A percentile compares a stretch with the other conserved stretches of the same genome.
These are phyloP conservation scores for Telopea speciosissima DNA, from an alignment of 177 flowering plant species.

Conservation along the genomic window DNA sequence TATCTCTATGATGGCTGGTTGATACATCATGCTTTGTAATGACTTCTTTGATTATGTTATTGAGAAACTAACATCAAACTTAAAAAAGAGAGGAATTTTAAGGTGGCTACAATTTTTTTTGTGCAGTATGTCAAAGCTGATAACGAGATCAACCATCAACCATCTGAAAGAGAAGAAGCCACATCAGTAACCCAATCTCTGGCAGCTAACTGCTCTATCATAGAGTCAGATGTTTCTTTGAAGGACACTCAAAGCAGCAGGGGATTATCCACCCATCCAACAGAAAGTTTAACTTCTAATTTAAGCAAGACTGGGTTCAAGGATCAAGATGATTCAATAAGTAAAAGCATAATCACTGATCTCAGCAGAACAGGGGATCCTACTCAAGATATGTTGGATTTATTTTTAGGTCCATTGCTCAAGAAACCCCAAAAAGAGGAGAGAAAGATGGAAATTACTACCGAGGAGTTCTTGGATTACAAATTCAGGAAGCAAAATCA, in stretches of 20 bases:
- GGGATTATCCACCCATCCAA: conserved; percentile 9
- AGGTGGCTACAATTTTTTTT: conserved; percentile 5
- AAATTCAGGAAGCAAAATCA: conserved; percentile 16
- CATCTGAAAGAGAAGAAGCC: conserved; percentile 8
- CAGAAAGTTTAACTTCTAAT: conserved; percentile 2
- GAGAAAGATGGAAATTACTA: conserved; percentile 14
- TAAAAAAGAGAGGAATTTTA: background rate
- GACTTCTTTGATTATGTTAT: background rate
- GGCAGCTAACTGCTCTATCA: conserved; percentile 7
- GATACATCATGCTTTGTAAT: background rate
- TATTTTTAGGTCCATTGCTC: conserved; percentile 60
- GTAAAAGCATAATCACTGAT: conserved; percentile 3
- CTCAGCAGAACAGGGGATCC: conserved; percentile 39
- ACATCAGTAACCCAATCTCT: conserved; percentile 16
- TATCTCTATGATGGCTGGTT: background rate
- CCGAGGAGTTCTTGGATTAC: conserved; percentile 19
- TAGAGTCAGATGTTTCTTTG: conserved; percentile 14
- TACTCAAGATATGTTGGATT: conserved; percentile 56
- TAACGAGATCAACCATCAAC: conserved; percentile 15
- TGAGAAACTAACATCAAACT: background rate
- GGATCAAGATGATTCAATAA: conserved; percentile 4
- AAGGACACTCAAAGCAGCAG: conserved; percentile 5
- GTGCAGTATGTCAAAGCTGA: conserved; percentile 34
- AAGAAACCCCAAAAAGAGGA: conserved; percentile 31
- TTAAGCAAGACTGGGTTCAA: conserved; percentile 2